Evolutionary conservation across 331 rosid species (phyloP).

Genomic region (Spiraea crenata): DNA sequence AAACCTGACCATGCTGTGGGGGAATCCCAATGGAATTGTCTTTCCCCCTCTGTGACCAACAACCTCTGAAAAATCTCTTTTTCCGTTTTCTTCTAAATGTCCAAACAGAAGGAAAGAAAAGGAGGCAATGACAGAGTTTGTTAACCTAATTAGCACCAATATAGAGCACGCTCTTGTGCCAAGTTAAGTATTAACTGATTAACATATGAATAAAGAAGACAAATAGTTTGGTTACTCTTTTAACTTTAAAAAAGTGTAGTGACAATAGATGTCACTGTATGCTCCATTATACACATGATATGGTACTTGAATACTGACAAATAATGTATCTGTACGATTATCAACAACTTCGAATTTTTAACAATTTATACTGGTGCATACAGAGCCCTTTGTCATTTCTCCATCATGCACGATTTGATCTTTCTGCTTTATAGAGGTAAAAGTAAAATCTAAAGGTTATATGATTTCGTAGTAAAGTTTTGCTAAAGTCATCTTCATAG

Average conservation of each 20-base stretch:
- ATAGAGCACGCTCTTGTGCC: neutral
- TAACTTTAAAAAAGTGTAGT: too few species aligned
- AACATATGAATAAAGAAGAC: neutral
- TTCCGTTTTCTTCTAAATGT: neutral
- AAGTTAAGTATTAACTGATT: neutral
- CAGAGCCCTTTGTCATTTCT: neutral
- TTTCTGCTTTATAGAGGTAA: neutral
- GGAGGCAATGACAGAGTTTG: neutral
- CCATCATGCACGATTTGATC: neutral
- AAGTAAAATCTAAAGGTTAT: neutral
- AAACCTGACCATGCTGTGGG: neutral
- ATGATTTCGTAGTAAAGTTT: neutral
- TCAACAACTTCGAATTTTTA: neutral
- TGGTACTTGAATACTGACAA: too few species aligned
- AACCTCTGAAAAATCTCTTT: constrained; percentile 1
- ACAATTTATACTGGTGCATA: neutral
- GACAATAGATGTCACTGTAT: too few species aligned
- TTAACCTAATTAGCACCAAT: constrained; percentile 16
- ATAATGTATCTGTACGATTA: too few species aligned
- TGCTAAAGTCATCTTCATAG: neutral
- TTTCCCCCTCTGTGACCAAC: constrained; percentile 12
- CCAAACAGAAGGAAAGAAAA: neutral
- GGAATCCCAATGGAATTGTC: constrained; percentile 17
- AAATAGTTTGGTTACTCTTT: neutral
- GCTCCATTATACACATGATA: too few species aligned